Base-by-base conservation (phyloP, 179 eudicot genomes). In the Pouteria campechiana region DNA sequence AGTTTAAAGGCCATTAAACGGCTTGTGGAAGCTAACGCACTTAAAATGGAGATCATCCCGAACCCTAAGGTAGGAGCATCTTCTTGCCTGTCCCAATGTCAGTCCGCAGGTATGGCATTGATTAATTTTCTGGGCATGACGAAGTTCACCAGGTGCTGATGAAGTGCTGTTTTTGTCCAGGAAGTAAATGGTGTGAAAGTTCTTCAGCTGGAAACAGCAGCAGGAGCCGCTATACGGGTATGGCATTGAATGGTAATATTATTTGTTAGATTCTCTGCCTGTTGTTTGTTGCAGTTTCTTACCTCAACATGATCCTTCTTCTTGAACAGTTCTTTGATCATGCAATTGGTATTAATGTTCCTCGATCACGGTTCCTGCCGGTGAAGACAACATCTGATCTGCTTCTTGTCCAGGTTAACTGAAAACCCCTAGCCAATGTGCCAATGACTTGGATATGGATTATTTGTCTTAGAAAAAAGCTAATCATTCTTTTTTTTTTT, bases 351-450 rank as follows among this genome's bases (percentile, higher is more conserved):
- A 27, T 67, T 17, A 52, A 43, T 47, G 69, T 72, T 42, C 77
- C 81, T 3, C 54, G 41, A 24, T 44, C 67, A 41, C 63, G 60
- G 32, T 59, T 59, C 51, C 60, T 44, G 48, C 74, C 74, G 36
- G 17, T 67, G 46, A 58, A 35, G 40, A 22, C 37, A 45, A 70
- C 74, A 23, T 66, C 81, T 31, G 71, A 74, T 56, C 49, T 74
- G 25, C 62, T 74, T 44, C 44, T 70, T 47, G 36, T 63, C 42
- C 70, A 74, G 81, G 81, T 71, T 38, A 43, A 7, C 30, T 14
- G 5, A 3, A 7, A n/a, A n/a, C n/a, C n/a, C n/a, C n/a, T n/a
- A n/a, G n/a, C n/a, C n/a, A n/a, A n/a, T n/a, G n/a, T n/a, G n/a
- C n/a, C n/a, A n/a, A n/a, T n/a, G n/a, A n/a, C n/a, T n/a, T n/a